Percentiles rank a stretch among this genome's conserved stretches.
Conservation (phyloP, 2,329 filamentous ascomycete genomes). For the Fonsecaea monophora region DNA sequence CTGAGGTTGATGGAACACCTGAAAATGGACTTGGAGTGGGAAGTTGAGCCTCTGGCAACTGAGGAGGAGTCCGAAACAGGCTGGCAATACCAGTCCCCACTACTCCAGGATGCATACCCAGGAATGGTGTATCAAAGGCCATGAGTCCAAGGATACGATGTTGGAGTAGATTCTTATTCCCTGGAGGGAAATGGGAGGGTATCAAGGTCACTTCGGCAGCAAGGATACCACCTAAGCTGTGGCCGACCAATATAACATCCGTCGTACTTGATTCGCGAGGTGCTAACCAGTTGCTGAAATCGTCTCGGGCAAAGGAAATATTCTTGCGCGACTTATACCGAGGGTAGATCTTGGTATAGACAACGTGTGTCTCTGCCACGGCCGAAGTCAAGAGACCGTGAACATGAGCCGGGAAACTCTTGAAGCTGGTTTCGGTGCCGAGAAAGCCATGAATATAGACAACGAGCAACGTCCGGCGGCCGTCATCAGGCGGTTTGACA, state of each 20-base stretch:
- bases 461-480: conserved; percentile 67
- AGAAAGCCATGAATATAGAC: conserved; percentile 92
- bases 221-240: conserved; percentile 88
- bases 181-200: conserved; percentile 40
- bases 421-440: conserved; percentile 85
- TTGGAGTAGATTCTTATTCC: conserved; percentile 58
- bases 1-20: conserved; percentile 28
- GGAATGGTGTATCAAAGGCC: conserved; percentile 83
- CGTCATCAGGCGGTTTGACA: conserved; percentile 42
- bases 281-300: conserved; percentile 80
- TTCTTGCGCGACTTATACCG: conserved; percentile 53
- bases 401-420: conserved; percentile 85
- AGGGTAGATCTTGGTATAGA: conserved; percentile 75
- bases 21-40: conserved; percentile 25
- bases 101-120: conserved; percentile 88
- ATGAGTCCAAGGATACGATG: conserved; percentile 81
- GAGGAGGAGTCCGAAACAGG: conserved; percentile 66
- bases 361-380: conserved; percentile 74
- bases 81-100: conserved; percentile 81
- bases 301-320: conserved; percentile 72
- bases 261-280: conserved; percentile 76
- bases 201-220: conserved; percentile 79
- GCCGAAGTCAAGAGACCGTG: conserved; percentile 74
- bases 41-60: conserved; percentile 31
- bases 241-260: conserved; percentile 82